These are phyloP conservation scores for Podaxis carcinomalis DNA, from an alignment of 768 basidiomycete species.

Conservation along the genomic window DNA sequence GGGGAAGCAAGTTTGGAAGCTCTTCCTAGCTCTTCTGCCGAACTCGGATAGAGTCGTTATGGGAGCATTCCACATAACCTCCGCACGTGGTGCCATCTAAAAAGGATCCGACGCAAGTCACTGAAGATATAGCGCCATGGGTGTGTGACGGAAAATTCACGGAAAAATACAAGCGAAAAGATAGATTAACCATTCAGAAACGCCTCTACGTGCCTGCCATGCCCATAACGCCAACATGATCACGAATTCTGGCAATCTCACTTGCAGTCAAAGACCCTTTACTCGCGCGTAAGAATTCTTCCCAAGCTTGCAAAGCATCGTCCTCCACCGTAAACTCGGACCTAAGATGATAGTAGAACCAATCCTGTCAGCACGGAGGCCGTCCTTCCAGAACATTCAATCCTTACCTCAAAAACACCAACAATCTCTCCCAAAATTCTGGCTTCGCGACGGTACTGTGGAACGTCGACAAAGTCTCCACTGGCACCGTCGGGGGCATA, in stretches of 20 bases:
- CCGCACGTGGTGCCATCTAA: too few species aligned
- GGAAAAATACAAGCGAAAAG: neutral
- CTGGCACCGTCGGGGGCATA: conserved; percentile 35
- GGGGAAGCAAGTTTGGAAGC: too few species aligned
- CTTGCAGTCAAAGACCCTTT: conserved; percentile 77
- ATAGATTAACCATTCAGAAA: neutral
- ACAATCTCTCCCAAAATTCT: conserved; percentile 73
- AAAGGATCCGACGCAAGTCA: too few species aligned
- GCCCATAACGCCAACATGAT: conserved; percentile 79
- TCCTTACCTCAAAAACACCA: conserved; percentile 59
- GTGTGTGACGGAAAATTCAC: neutral
- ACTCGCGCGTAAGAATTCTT: conserved; percentile 79
- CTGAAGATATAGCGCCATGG: too few species aligned
- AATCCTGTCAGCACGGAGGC: neutral
- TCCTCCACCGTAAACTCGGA: conserved; percentile 56
- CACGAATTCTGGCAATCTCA: conserved; percentile 91
- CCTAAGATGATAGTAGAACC: conserved; percentile 27
- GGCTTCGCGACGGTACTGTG: conserved; percentile 71
- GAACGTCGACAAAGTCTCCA: conserved; percentile 50
- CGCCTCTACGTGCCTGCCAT: conserved; percentile 70
- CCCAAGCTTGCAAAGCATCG: conserved; percentile 74
- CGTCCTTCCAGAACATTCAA: neutral
- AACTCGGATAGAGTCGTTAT: too few species aligned
- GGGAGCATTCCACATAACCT: too few species aligned
- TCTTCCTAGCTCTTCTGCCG: too few species aligned